Evolutionary conservation across 352 stramenopile genomes (phyloP).

Genomic region (Globisporangium orthogonon): DNA sequence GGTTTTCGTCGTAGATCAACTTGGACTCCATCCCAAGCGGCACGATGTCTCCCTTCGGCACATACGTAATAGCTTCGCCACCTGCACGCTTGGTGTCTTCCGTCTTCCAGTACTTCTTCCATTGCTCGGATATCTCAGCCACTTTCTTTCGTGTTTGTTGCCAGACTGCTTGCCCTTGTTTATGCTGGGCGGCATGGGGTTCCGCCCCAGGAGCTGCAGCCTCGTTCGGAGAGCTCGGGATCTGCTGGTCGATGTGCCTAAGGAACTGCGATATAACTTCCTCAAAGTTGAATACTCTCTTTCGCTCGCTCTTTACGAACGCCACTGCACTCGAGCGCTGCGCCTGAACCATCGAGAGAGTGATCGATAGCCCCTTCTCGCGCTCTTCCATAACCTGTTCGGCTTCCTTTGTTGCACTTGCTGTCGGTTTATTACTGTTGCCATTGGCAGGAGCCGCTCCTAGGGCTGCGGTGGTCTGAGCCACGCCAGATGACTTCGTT

Average conservation of each 20-base stretch:
- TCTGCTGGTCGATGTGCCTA: constrained; percentile 41
- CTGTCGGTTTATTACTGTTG: constrained; percentile 1
- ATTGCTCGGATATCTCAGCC: constrained; percentile 20
- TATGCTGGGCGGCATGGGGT: not conserved
- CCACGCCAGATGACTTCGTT: not conserved
- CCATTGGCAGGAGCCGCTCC: not conserved
- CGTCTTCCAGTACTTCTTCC: constrained; percentile 21
- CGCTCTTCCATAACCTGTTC: constrained; percentile 69
- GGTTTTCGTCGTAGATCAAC: constrained; percentile 45
- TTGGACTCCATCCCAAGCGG: constrained; percentile 57
- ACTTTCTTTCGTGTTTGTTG: constrained; percentile 27
- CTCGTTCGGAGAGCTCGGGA: not conserved
- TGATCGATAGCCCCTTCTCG: constrained; percentile 75
- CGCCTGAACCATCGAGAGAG: constrained; percentile 48
- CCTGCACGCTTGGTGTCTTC: constrained; percentile 2
- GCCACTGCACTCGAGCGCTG: constrained; percentile 46
- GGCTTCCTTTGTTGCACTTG: constrained; percentile 38
- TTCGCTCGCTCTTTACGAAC: constrained; percentile 52
- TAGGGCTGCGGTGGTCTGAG: not conserved
- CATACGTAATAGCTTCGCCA: constrained; percentile 9
- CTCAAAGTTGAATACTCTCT: constrained; percentile 59
- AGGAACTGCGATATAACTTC: constrained; percentile 43
- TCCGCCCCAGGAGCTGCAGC: not conserved
- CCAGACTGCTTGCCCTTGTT: constrained; percentile 21
- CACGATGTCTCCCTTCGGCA: constrained; percentile 43